A percentile compares a stretch with the other conserved stretches of the same genome.
phyloP scores from a whole-genome alignment of 257 asterid species.

The Gynochthodes officinalis region DNA sequence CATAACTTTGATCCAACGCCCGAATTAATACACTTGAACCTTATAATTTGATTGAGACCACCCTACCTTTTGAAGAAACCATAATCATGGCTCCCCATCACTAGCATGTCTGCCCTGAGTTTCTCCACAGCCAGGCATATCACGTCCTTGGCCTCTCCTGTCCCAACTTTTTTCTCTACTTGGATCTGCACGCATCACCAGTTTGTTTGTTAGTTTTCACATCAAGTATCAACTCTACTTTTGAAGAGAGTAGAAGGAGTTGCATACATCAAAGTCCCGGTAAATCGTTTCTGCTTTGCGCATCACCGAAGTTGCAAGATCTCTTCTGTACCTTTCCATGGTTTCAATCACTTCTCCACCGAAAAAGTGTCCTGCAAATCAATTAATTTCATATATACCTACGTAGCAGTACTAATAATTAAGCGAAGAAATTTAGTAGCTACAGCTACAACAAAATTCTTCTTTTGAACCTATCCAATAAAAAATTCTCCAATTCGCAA shows the following conservation, averaged over 20 bases:
- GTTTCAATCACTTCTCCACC: constrained; percentile 39
- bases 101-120: constrained; percentile 56
- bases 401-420: too few relatives aligned
- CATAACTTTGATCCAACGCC: too few relatives aligned
- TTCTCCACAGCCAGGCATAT: constrained; percentile 53
- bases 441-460: too few relatives aligned
- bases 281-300: constrained; percentile 43
- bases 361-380: constrained; percentile 31
- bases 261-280: constrained; percentile 29
- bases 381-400: too few relatives aligned
- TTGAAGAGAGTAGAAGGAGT: too few relatives aligned
- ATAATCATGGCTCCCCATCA: constrained; percentile 68
- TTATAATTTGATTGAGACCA: too few relatives aligned
- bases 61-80: constrained; percentile 67
- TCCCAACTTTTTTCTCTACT: constrained; percentile 57
- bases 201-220: background rate
- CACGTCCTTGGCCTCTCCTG: constrained; percentile 64
- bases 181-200: constrained; percentile 33
- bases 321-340: constrained; percentile 35
- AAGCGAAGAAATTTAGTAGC: too few relatives aligned
- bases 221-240: too few relatives aligned
- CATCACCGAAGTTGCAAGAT: constrained; percentile 52
- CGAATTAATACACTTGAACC: too few relatives aligned
- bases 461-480: too few relatives aligned
- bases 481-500: too few relatives aligned